A percentile compares a stretch with the other conserved stretches of the same genome.
Evolutionary conservation across 176 grass and related monocot genomes (phyloP).

Genomic region (Aegilops tauschii): DNA sequence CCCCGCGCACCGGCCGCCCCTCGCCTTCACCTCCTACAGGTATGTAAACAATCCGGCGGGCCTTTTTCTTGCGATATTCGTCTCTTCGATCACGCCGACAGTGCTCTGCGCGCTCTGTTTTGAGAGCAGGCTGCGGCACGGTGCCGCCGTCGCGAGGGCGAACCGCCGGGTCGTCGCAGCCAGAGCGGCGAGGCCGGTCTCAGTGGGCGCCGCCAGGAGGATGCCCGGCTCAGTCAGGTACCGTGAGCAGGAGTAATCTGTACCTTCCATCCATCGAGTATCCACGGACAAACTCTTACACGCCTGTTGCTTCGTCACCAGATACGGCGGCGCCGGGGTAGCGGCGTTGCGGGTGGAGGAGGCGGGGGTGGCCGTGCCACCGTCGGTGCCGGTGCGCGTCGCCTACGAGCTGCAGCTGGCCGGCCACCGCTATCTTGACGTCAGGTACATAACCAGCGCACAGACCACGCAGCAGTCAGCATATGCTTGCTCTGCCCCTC

Average conservation of each 20-base stretch:
- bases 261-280: not conserved
- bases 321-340: not conserved
- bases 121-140: too few species aligned
- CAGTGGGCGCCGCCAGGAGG: not conserved
- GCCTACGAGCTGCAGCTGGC: conserved; percentile 62
- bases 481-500: rapidly evolving
- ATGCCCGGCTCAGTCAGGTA: not conserved
- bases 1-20: too few species aligned
- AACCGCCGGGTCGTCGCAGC: not conserved
- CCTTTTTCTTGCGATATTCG: too few species aligned
- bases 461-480: not conserved
- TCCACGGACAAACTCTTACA: not conserved
- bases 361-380: conserved; percentile 23
- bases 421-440: conserved; percentile 72
- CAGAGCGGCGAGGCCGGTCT: not conserved
- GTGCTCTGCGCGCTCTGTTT: too few species aligned
- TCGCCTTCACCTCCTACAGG: too few species aligned
- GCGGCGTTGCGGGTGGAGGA: not conserved
- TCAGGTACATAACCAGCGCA: conserved; percentile 37
- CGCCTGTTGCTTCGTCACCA: not conserved
- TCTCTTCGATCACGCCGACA: too few species aligned
- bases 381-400: conserved; percentile 76
- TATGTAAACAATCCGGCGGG: too few species aligned
- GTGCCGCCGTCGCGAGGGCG: rapidly evolving
- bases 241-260: too few species aligned